Evolutionary conservation across 2,329 filamentous ascomycete species (phyloP).

Genomic region (Blastomyces parvus): DNA sequence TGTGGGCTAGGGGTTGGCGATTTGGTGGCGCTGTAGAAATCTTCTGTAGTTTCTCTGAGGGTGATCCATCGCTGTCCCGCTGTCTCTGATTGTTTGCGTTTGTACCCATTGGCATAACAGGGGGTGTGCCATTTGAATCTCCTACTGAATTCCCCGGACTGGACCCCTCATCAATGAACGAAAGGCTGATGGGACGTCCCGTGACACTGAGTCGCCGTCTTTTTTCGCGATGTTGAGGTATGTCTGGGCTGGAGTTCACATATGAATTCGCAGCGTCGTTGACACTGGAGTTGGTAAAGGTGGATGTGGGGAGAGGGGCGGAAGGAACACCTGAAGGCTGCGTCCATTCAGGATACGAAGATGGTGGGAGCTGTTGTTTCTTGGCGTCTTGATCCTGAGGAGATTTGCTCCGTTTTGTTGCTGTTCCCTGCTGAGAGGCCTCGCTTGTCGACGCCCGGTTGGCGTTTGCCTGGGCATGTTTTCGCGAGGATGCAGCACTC

Average conservation of each 20-base stretch:
- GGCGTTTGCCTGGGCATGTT: conserved; percentile 44
- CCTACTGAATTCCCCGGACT: conserved; percentile 23
- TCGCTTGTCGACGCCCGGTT: conserved; percentile 25
- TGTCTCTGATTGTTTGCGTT: not conserved
- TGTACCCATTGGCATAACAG: conserved; percentile 13
- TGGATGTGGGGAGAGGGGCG: conserved; percentile 16
- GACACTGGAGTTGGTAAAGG: conserved; percentile 17
- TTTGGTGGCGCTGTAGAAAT: conserved; percentile 25
- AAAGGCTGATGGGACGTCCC: conserved; percentile 45
- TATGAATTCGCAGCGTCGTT: conserved; percentile 30
- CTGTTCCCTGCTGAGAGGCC: conserved; percentile 8
- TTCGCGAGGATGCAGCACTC: conserved; percentile 67
- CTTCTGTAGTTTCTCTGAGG: conserved; percentile 17
- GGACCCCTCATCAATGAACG: conserved; percentile 48
- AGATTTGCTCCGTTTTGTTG: conserved; percentile 15
- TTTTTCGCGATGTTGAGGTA: conserved; percentile 33
- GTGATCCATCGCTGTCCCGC: conserved; percentile 5
- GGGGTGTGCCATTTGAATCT: not conserved
- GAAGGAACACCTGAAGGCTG: conserved; percentile 20
- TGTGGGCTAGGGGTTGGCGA: conserved; percentile 22
- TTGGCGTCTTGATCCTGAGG: conserved; percentile 21
- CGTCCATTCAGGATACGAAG: conserved; percentile 28
- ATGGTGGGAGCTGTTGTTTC: conserved; percentile 20
- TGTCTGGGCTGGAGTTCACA: conserved; percentile 46
- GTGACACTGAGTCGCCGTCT: conserved; percentile 29